Percentiles rank a stretch among this genome's conserved stretches.
Conservation (phyloP, 2,329 filamentous ascomycete genomes). For the Scedosporium apiospermum region DNA sequence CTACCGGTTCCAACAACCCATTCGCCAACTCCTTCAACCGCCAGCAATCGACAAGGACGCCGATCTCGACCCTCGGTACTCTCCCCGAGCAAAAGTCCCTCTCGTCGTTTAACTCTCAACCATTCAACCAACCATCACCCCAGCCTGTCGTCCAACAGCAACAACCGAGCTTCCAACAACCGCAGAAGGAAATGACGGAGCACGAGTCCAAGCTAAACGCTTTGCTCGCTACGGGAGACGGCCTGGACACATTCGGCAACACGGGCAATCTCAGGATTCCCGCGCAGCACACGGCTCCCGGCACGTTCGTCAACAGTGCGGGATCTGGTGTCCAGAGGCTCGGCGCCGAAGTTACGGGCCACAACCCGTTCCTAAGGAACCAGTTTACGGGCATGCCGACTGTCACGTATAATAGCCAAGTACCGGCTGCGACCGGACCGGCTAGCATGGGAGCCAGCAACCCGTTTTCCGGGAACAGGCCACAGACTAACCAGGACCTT, state of each 20-base stretch:
- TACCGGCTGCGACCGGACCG: conserved; percentile 47
- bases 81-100: conserved; percentile 80
- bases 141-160: conserved; percentile 38
- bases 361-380: conserved; percentile 80
- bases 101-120: conserved; percentile 28
- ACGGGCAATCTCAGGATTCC: conserved; percentile 93
- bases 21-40: conserved; percentile 68
- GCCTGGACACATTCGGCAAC: conserved; percentile 95
- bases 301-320: conserved; percentile 92
- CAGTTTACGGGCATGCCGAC: conserved; percentile 73
- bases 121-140: conserved; percentile 17
- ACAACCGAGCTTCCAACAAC: conserved; percentile 33
- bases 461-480: conserved; percentile 41
- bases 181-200: conserved; percentile 48
- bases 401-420: conserved; percentile 41
- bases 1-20: conserved; percentile 95
- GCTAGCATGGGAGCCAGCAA: conserved; percentile 40
- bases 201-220: conserved; percentile 74
- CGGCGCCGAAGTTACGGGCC: conserved; percentile 62
- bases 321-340: conserved; percentile 68
- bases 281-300: conserved; percentile 90
- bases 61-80: conserved; percentile 61
- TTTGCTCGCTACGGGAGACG: conserved; percentile 77
- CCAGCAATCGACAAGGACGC: conserved; percentile 37
- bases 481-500: conserved; percentile 47